Evolutionary conservation across 257 asterid genomes (phyloP), one percentile per base, ranked within the genome.

Genomic region (Gentiana macrophylla): DNA sequence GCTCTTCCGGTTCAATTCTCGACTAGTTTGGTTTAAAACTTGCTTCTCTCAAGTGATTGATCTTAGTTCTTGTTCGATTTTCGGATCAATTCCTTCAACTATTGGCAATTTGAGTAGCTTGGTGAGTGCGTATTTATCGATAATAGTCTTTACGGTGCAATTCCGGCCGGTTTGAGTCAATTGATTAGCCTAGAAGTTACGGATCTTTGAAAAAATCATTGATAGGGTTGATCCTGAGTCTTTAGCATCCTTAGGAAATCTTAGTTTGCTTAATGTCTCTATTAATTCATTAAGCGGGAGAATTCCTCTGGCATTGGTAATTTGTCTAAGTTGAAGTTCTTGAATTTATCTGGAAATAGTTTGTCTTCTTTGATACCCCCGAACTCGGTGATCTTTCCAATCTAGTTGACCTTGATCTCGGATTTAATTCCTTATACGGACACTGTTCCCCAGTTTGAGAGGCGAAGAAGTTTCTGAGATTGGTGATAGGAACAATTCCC

Each of bases 101-200:
- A 67, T 88, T 46, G 95, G 97, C 56, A 85, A 84, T 68, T 84
- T 81, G 78, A 88, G 70, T 70, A 79, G 80, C 70, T 81, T 88
- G 56, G 78, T 60, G 62, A 69, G 71, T 59, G 72, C 88, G 53
- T 70, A 78, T 67, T 74, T 92, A 60, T 79, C 97, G 60, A 59
- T 64, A 92, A 92, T 70, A 62, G 33, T 37, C 82, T 92, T 41
- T 57, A 79, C 45, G 98, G 94, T 15, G 57, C 32, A 12, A 54
- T 91, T 70, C 96, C 98, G 2, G 38, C 67, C 3, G 84, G 85
- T 81, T 74, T 87, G 48, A 80, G 79, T 46, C 86, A 72, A 64
- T 66, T 91, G 68, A 37, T 57, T n/a, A 49, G 69, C 49, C 86
- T 92, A 9, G 73, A 74, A 37, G 74, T 71, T 61, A 84, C 85